phyloP scores from a whole-genome alignment of 2,329 filamentous ascomycete species.

The Talaromyces sp. region DNA sequence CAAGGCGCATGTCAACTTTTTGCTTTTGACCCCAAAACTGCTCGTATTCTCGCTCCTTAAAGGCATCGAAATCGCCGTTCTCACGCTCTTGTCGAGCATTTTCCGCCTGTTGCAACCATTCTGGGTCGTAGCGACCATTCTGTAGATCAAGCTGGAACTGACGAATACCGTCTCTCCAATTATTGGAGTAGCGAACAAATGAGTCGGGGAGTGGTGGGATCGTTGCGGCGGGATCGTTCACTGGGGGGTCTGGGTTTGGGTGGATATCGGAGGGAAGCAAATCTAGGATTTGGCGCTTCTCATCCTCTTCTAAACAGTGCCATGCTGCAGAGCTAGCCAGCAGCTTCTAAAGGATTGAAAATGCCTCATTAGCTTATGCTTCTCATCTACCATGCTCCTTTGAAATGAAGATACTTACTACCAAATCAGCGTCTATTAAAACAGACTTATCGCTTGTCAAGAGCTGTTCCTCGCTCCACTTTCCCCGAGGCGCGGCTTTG shows the following conservation, averaged over 20 bases:
- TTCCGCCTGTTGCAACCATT: constrained; percentile 59
- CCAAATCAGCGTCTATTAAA: constrained; percentile 40
- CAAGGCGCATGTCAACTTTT: constrained; percentile 34
- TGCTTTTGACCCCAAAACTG: constrained; percentile 62
- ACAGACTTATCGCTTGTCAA: constrained; percentile 43
- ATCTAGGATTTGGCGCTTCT: constrained; percentile 44
- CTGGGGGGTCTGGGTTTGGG: constrained; percentile 31
- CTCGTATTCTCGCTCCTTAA: constrained; percentile 58
- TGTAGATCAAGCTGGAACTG: constrained; percentile 60
- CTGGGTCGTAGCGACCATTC: constrained; percentile 58
- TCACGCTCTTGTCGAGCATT: constrained; percentile 56
- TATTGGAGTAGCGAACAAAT: constrained; percentile 49
- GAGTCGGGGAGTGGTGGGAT: constrained; percentile 43
- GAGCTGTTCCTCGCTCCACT: constrained; percentile 42
- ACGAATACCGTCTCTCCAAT: constrained; percentile 57
- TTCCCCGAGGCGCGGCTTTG: constrained; percentile 37
- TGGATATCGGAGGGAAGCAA: constrained; percentile 48
- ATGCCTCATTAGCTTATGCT: not conserved
- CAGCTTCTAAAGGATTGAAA: constrained; percentile 35
- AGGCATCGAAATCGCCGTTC: constrained; percentile 59
- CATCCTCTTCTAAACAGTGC: constrained; percentile 44
- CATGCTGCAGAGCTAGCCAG: constrained; percentile 45
- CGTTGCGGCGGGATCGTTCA: constrained; percentile 33
- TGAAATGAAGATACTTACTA: constrained; percentile 31
- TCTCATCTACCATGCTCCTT: not conserved